These are phyloP conservation scores for Drechslerella stenobrocha DNA, from an alignment of 2,329 filamentous ascomycete species.

Conservation along the genomic window DNA sequence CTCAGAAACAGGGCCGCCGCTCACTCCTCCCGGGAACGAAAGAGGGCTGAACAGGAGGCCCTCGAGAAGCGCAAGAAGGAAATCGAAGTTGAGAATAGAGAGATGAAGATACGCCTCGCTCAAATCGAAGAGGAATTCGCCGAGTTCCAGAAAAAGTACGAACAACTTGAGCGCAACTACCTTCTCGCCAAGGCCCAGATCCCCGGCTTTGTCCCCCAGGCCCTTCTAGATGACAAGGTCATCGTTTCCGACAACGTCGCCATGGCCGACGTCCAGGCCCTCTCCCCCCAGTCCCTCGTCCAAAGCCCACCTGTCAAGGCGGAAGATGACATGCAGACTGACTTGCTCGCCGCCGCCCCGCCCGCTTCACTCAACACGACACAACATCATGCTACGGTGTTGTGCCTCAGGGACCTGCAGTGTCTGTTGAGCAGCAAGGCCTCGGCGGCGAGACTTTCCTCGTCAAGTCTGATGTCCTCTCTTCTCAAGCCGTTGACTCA, in stretches of 20 bases:
- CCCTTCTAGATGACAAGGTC: conserved; percentile 39
- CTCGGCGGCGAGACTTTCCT: conserved; percentile 30
- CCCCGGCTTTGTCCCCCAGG: conserved; percentile 41
- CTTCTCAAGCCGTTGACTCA: conserved; percentile 39
- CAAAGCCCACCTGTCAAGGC: conserved; percentile 42
- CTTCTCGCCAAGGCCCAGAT: conserved; percentile 48
- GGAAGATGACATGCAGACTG: conserved; percentile 33
- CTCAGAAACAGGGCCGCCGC: conserved; percentile 93
- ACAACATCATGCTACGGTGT: conserved; percentile 99
- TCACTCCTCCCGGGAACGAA: conserved; percentile 93
- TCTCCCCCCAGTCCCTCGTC: conserved; percentile 48
- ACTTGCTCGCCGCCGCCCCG: conserved; percentile 15
- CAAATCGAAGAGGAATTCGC: conserved; percentile 64
- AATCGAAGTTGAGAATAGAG: conserved; percentile 72
- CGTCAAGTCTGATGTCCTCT: conserved; percentile 43
- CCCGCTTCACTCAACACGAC: conserved; percentile 63
- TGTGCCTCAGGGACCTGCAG: conserved; percentile 92
- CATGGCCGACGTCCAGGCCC: conserved; percentile 50
- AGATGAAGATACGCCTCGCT: conserved; percentile 67
- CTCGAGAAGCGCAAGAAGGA: conserved; percentile 68
- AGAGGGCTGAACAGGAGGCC: conserved; percentile 84
- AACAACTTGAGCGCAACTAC: conserved; percentile 56
- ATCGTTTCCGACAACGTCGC: conserved; percentile 42
- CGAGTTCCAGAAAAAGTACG: conserved; percentile 60
- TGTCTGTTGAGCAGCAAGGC: conserved; percentile 64